These are phyloP conservation scores for Phaeomoniella chlamydospora DNA, from an alignment of 2,329 filamentous ascomycete genomes.

Conservation along the genomic window DNA sequence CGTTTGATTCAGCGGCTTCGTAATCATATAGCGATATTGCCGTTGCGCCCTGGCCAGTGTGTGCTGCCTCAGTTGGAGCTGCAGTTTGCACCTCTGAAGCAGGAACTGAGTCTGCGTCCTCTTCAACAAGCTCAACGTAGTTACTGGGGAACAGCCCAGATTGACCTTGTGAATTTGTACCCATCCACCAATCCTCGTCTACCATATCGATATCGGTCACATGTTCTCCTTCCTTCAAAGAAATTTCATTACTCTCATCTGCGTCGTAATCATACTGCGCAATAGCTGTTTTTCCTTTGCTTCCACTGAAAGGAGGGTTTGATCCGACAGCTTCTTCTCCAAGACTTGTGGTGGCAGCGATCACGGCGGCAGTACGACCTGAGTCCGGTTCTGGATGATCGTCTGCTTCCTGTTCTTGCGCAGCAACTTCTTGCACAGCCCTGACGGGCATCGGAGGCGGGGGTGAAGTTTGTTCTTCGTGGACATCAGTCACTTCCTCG, in stretches of 20 bases:
- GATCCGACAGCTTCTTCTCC: conserved; percentile 28
- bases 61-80: conserved; percentile 15
- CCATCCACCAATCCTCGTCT: conserved; percentile 98
- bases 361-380: conserved; percentile 44
- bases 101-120: conserved; percentile 27
- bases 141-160: conserved; percentile 85
- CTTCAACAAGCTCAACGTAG: conserved; percentile 78
- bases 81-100: conserved; percentile 18
- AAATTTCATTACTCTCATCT: conserved; percentile 92
- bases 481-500: conserved; percentile 27
- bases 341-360: conserved; percentile 35
- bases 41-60: conserved; percentile 37
- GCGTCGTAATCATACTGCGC: conserved; percentile 95
- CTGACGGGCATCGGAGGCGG: conserved; percentile 42
- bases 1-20: conserved; percentile 89
- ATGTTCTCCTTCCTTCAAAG: conserved; percentile 74
- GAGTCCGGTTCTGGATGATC: conserved; percentile 53
- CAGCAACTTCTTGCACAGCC: conserved; percentile 38
- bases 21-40: conserved; percentile 90
- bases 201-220: conserved; percentile 94
- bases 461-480: conserved; percentile 24
- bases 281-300: conserved; percentile 55
- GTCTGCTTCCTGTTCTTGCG: conserved; percentile 51
- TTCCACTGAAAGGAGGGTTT: conserved; percentile 23
- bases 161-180: conserved; percentile 61